These are phyloP conservation scores for Zopfia rhizophila DNA, from an alignment of 2,329 filamentous ascomycete species.

Conservation along the genomic window DNA sequence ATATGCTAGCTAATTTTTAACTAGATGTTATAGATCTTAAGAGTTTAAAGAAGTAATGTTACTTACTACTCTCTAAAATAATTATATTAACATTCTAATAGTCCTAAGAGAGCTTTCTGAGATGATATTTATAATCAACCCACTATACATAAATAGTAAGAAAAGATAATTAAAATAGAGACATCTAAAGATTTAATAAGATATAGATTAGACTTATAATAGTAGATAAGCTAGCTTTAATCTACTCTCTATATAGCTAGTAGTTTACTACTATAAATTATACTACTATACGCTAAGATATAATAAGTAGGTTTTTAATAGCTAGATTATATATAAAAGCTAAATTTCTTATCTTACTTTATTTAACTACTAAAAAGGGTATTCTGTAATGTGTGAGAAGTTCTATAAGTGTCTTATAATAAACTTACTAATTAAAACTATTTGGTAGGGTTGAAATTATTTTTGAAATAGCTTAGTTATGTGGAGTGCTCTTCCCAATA, in stretches of 20 bases:
- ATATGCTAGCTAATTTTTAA: constrained; percentile 7
- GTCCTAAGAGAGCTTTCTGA: constrained; percentile 16
- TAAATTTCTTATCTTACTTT: constrained; percentile 2
- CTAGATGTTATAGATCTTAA: constrained; percentile 8
- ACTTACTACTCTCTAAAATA: constrained; percentile 10
- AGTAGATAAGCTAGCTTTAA: not conserved
- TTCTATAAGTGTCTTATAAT: constrained; percentile 9
- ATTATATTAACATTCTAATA: constrained; percentile 4
- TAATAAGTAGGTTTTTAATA: constrained; percentile 6
- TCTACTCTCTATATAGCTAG: constrained; percentile 2
- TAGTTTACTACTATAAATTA: constrained; percentile 7
- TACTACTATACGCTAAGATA: constrained; percentile 1
- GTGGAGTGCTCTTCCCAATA: too few relatives aligned
- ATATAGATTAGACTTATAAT: constrained; percentile 8
- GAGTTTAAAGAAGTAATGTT: not conserved
- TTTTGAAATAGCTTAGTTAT: too few relatives aligned
- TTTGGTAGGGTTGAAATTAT: too few relatives aligned
- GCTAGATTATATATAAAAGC: constrained; percentile 4
- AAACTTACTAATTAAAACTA: constrained; percentile 7
- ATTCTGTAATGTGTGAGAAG: constrained; percentile 9
- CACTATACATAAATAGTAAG: constrained; percentile 9
- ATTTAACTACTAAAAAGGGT: constrained; percentile 11
- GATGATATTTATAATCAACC: constrained; percentile 9
- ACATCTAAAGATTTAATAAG: constrained; percentile 10
- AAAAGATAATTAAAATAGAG: not conserved